Conservation (phyloP, 73 alveolate genomes). For the Paramecium biaurelia region DNA sequence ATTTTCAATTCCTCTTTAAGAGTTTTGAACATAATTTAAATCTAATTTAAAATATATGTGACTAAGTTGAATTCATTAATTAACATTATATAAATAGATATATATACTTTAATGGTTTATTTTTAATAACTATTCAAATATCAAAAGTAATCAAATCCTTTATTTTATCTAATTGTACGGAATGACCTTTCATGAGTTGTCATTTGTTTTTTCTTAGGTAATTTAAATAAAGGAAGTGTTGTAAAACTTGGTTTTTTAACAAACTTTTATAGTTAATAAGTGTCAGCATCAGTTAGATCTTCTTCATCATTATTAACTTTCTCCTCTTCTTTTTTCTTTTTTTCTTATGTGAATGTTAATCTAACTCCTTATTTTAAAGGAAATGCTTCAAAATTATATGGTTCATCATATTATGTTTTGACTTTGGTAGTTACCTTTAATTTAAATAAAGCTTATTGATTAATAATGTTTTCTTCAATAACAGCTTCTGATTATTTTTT, state of each 20-base stretch:
- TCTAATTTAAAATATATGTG: no score
- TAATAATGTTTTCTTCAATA: neutral
- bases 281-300: neutral
- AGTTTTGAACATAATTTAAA: no score
- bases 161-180: neutral
- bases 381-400: neutral
- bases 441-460: neutral
- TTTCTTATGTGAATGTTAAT: neutral
- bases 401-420: constrained; percentile 9
- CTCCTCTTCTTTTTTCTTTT: neutral
- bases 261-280: neutral
- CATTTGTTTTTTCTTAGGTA: neutral
- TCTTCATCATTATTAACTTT: neutral
- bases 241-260: neutral
- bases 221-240: neutral
- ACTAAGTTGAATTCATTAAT: no score
- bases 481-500: neutral
- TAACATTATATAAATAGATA: no score
- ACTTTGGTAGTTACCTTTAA: neutral
- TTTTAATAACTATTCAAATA: neutral
- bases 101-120: neutral
- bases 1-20: no score
- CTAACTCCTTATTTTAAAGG: neutral
- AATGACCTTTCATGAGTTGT: neutral
- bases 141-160: neutral